Evolutionary conservation across 352 stramenopile species (phyloP).

Genomic region (Phytophthora tentaculata): DNA sequence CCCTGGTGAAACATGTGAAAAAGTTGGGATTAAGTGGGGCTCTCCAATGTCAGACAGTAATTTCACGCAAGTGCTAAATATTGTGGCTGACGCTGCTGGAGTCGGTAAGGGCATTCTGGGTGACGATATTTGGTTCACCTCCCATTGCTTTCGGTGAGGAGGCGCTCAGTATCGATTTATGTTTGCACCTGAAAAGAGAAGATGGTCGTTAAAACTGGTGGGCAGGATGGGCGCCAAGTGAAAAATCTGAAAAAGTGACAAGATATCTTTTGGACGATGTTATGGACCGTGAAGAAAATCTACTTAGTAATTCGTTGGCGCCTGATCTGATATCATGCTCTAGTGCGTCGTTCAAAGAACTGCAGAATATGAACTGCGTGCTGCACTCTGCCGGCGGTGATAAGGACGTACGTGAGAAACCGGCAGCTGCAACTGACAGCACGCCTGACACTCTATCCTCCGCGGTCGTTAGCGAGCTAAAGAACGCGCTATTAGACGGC

Average conservation of each 20-base stretch:
- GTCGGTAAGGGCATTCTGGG: not conserved
- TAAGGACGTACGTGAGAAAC: not conserved
- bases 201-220: slow-evolving; percentile 33
- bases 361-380: not conserved
- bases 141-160: too few species aligned
- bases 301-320: not conserved
- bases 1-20: not conserved
- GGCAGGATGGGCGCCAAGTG: slow-evolving; percentile 9
- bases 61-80: slow-evolving; percentile 22
- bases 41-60: slow-evolving; percentile 14
- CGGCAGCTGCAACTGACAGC: not conserved
- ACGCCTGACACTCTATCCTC: not conserved
- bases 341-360: not conserved
- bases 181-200: slow-evolving; percentile 16
- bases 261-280: slow-evolving; percentile 13
- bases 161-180: slow-evolving; percentile 33
- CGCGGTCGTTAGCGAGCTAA: not conserved
- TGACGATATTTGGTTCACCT: too few species aligned
- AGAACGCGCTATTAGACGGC: not conserved
- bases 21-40: slow-evolving; percentile 6
- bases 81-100: slow-evolving; percentile 9
- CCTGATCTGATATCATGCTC: slow-evolving; percentile 4
- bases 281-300: slow-evolving; percentile 2
- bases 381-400: not conserved
- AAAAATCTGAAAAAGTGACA: slow-evolving; percentile 6